Evolutionary conservation across 148 eudicot genomes (phyloP).

Genomic region (Rhododendron vialii): DNA sequence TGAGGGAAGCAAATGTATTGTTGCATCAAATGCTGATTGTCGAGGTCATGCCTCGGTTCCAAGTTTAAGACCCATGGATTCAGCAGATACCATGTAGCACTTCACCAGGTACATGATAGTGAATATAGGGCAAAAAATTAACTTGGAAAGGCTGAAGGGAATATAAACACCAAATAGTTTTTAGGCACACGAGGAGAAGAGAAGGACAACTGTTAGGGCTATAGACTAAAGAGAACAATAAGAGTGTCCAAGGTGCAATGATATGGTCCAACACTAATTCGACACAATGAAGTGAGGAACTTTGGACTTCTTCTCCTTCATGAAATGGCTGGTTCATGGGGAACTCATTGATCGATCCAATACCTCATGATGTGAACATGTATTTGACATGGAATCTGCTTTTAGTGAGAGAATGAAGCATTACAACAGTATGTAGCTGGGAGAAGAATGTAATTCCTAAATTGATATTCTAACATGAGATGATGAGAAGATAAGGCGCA

Average conservation of each 20-base stretch:
- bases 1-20: neutral
- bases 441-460: neutral
- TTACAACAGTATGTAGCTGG: neutral
- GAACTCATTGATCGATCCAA: neutral
- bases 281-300: neutral
- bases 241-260: neutral
- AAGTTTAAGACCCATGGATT: neutral
- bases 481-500: neutral
- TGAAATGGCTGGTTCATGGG: neutral
- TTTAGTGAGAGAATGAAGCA: neutral
- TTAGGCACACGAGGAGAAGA: neutral
- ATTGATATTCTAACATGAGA: neutral
- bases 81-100: neutral
- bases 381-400: neutral
- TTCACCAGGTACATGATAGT: neutral
- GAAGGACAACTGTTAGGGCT: neutral
- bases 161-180: neutral
- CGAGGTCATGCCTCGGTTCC: neutral
- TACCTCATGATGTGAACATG: neutral
- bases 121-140: neutral
- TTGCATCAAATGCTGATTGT: neutral
- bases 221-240: neutral
- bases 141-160: neutral
- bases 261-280: neutral
- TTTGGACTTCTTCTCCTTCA: neutral